These are phyloP conservation scores for Aspergillus sp. DNA, from an alignment of 2,329 filamentous ascomycete genomes.

Conservation along the genomic window DNA sequence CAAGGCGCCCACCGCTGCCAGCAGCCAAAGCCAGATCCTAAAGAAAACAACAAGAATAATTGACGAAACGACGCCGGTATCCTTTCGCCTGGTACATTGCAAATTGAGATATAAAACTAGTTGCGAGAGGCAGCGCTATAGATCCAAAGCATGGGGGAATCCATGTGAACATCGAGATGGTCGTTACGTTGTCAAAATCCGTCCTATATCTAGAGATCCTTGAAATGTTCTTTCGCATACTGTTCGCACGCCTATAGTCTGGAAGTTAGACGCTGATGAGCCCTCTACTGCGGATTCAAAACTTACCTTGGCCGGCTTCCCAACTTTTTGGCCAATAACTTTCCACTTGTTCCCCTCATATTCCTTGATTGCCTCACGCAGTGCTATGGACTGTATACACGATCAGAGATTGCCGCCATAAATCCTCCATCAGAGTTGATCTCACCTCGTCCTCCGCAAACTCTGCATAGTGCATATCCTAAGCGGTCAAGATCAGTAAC, in stretches of 20 bases:
- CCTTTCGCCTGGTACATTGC: constrained; percentile 18
- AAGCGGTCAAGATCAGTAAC: constrained; percentile 31
- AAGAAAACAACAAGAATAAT: constrained; percentile 15
- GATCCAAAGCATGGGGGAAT: constrained; percentile 20
- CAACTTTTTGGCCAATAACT: constrained; percentile 92
- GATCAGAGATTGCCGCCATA: background rate
- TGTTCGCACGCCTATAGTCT: constrained; percentile 74
- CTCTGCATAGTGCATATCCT: constrained; percentile 99
- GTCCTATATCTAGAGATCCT: constrained; percentile 42
- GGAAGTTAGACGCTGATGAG: constrained; percentile 24
- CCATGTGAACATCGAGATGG: constrained; percentile 26
- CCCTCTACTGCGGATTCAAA: constrained; percentile 20
- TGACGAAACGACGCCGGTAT: constrained; percentile 14
- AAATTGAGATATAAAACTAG: constrained; percentile 14
- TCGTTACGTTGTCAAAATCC: constrained; percentile 42
- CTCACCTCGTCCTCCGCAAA: constrained; percentile 94
- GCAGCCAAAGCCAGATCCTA: constrained; percentile 4
- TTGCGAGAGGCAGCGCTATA: constrained; percentile 6
- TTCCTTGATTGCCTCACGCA: constrained; percentile 95
- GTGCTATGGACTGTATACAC: constrained; percentile 46
- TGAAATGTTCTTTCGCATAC: constrained; percentile 94
- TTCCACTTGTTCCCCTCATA: constrained; percentile 99
- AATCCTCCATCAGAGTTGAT: background rate
- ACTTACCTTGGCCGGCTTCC: constrained; percentile 89
- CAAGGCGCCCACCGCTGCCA: background rate